Conservation (phyloP, 2,329 filamentous ascomycete species). For the Colletotrichum sp. region DNA sequence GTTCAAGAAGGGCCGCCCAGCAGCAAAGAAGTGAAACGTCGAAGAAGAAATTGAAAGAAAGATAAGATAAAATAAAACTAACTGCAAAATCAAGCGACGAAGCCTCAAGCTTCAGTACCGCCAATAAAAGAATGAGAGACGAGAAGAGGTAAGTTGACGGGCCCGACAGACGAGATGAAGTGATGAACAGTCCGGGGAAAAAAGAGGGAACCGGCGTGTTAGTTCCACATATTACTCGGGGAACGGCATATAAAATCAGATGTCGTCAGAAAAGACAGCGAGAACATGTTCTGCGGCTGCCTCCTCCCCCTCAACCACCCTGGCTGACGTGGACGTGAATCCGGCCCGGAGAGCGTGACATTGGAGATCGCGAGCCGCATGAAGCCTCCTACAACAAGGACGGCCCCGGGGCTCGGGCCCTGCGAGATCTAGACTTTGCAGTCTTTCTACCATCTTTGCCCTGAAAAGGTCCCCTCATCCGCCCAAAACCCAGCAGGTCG, state of each 20-base stretch:
- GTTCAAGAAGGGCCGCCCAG: background rate
- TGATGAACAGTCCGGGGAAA: background rate
- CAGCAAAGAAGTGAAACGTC: background rate
- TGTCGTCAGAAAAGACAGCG: background rate
- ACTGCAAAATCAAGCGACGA: background rate
- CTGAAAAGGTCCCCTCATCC: background rate
- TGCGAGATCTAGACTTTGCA: background rate
- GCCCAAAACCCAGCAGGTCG: background rate
- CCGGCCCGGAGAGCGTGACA: background rate
- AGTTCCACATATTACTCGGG: background rate
- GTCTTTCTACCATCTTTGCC: background rate
- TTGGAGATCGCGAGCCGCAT: background rate
- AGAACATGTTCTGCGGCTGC: background rate
- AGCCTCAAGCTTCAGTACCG: conserved; percentile 1
- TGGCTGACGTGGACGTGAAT: background rate
- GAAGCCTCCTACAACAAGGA: background rate
- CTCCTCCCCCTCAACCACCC: background rate
- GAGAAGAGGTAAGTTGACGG: background rate
- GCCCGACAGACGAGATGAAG: background rate
- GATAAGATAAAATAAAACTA: no score
- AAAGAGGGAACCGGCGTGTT: background rate
- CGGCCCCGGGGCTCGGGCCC: background rate
- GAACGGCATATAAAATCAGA: background rate
- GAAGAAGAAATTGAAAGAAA: background rate
- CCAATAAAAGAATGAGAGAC: background rate